Base-by-base conservation (phyloP, 1,284 basidiomycete species). In the Cryptococcus deneoformans region DNA sequence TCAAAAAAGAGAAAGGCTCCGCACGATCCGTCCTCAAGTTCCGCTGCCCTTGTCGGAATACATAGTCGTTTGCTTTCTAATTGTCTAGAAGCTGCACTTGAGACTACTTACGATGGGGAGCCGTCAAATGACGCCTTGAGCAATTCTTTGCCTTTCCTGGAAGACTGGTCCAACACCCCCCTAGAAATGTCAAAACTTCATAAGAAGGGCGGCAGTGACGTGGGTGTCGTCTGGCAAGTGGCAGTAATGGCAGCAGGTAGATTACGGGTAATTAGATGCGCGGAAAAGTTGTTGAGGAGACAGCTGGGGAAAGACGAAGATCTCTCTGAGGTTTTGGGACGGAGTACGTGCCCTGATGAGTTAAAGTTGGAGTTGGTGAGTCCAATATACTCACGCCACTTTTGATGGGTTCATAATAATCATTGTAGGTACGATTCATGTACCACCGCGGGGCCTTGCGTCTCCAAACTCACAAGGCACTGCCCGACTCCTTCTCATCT, bases 401-500 rank as follows among this genome's bases (percentile, higher is more conserved):
- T 24, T 8, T 35, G 16, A 35, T 48, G 10, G 6, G 4, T 36
- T 14, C 3, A 35, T n/a, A 5, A 39, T 9, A 40, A 36, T 7
- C 29, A 10, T 24, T 45, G 46, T 20, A 59, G 58, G 46, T 53
- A 5, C 51, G 48, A 7, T 61, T 50, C 39, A 38, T 50, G 6
- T 46, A 57, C 10, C 59, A 61, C 40, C 56, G 59, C 6, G 59
- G 42, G 12, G 50, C 53, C 6, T 44, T 57, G 29, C 10, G 47
- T 11, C 40, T 50, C 11, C 53, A 49, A 24, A n/a, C n/a, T n/a
- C n/a, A 24, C 11, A 3, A 24, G 12, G 35, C 38, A 14, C 9
- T 29, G 5, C 38, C 35, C 6, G 4, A 12, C 1, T n/a, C 50
- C 12, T 34, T 50, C 14, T 7, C 24, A 7, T 10, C 45, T 5